Evolutionary conservation across 495 filamentous ascomycete species (phyloP).

Genomic region (Aspergillus haitiensis): DNA sequence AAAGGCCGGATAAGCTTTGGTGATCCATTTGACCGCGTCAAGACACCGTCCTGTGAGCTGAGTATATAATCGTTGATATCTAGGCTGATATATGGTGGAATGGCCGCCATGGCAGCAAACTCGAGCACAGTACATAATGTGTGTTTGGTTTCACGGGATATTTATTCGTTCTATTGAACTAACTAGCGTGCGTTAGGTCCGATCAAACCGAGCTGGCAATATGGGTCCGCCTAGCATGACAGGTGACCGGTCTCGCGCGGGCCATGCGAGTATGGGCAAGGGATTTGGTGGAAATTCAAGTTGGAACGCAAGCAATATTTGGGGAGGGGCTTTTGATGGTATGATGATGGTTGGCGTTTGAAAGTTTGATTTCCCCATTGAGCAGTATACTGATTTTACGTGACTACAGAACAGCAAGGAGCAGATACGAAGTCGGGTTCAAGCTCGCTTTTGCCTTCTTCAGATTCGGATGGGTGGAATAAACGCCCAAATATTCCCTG

Average conservation of each 20-base stretch:
- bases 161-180: background rate
- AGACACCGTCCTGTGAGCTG: conserved; percentile 12
- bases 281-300: conserved; percentile 50
- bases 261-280: conserved; percentile 43
- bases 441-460: conserved; percentile 62
- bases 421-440: conserved; percentile 56
- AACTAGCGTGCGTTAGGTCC: conserved; percentile 29
- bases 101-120: conserved; percentile 46
- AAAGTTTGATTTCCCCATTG: background rate
- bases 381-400: conserved; percentile 1
- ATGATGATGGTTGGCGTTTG: conserved; percentile 10
- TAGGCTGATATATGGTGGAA: conserved; percentile 24
- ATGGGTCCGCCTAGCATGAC: conserved; percentile 45
- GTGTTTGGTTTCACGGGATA: conserved; percentile 18
- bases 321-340: conserved; percentile 57
- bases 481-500: conserved; percentile 52
- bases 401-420: conserved; percentile 33
- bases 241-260: conserved; percentile 39
- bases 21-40: background rate
- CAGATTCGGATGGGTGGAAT: conserved; percentile 61
- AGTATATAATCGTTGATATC: conserved; percentile 33
- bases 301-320: conserved; percentile 58
- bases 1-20: background rate
- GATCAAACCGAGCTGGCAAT: conserved; percentile 39
- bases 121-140: conserved; percentile 43